Evolutionary conservation across 768 basidiomycete species (phyloP), one percentile per base, ranked within the genome.

Genomic region (Clitopilus hobsonii): DNA sequence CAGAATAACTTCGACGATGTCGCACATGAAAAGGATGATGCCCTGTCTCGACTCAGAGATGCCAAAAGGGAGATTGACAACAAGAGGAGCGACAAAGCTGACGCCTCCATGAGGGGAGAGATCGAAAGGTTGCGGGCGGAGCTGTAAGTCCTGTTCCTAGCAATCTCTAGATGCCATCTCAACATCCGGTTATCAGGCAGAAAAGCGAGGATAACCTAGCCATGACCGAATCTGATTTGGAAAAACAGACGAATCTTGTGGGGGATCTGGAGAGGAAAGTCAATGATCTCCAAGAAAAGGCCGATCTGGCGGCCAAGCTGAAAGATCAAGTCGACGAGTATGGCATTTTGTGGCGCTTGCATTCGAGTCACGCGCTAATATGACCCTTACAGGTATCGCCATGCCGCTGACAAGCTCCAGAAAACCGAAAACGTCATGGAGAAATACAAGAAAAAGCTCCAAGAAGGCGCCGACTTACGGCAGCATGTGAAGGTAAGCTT

Each of bases 391-490:
- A 96, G 94, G 65, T 92, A 93, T 64, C 87, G 88, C 5, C 94
- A 98, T 71, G 89, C 93, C 5, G 89, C 91, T 3, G 97, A 98
- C 63, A 91, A 86, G 60, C 75, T 94, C 38, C 88, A 91, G 63
- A 98, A 98, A 76, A 89, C 87, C 1, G 97, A 98, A 71, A 95
- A 95, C 64, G 94, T 97, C 25, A 91, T 97, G 82, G 94, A 98
- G 71, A 99, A 98, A 69, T 95, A 98, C 71, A 96, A 95, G 75
- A 95, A 92, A 80, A 99, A 98, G 71, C 80, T 98, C 1, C 96
- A 98, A 63, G 97, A 98, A 67, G 85, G 89, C 3, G 93, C 90
- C 13, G 92, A 96, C 59, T 75, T 95, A 18, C 84, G 94, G 24
- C 91, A 92, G 58, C 85, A 87, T 55, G 84, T 95, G 64, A 92